Evolutionary conservation across 345 rosid genomes (phyloP), one percentile per base, ranked within the genome.

Genomic region (Toxicodendron radicans): DNA sequence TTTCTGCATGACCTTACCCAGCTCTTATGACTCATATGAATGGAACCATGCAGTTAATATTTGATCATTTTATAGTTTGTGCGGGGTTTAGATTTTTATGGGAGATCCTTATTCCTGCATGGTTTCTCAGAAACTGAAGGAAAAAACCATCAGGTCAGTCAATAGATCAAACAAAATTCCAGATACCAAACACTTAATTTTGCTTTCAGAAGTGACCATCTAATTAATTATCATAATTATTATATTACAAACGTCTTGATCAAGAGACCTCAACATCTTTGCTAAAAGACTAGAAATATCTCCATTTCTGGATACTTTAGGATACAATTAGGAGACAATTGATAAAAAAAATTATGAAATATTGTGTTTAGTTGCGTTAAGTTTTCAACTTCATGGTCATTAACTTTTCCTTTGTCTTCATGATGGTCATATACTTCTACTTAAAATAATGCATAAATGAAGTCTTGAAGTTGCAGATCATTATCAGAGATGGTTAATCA

Each of bases 91-190:
- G 17, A 58, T 45, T 59, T 60, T 71, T 11, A 27, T 11, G 66
- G 24, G 18, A 58, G 73, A 70, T 70, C 7, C 73, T 45, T 58
- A n/a, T 23, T 58, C 10, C 54, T 70, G 73, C 65, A 58, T 17
- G 64, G 43, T 70, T 70, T 43, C 73, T 10, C 23, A 43, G 38
- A 16, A 12, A 27, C 58, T 70, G 21, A n/a, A 71, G 58, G 66
- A 58, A 58, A 71, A 59, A 59, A 10, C 11, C 30, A 71, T 27
- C 4, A 27, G 12, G 6, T 18, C 32, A 27, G 74, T 71, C 66
- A 60, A 46, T 46, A 56, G 58, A 24, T 58, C 66, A 58, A 58
- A 71, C 24, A 45, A 58, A 58, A 53, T 66, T 32, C 32, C 32
- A 70, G 63, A 35, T 53, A 18, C 61, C 30, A 33, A 21, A 49